phyloP scores from a whole-genome alignment of 1,284 basidiomycete genomes.

The Veloboletus limbatus region DNA sequence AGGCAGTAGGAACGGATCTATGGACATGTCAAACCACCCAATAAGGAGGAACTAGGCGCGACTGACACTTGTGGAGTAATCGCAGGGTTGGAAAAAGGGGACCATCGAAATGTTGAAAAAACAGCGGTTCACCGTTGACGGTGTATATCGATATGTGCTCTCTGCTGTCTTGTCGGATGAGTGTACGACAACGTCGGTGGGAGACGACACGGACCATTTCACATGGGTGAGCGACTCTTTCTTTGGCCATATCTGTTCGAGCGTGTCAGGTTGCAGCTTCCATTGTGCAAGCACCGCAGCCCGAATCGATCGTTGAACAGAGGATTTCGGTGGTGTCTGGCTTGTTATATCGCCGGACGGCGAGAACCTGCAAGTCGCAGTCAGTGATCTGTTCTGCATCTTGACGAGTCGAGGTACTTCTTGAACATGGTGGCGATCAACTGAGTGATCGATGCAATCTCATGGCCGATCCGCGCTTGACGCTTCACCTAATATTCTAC shows the following conservation, averaged over 20 bases:
- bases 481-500: slow-evolving; percentile 26
- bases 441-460: slow-evolving; percentile 13
- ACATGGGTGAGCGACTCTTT: slow-evolving; percentile 91
- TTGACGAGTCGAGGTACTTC: slow-evolving; percentile 19
- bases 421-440: slow-evolving; percentile 34
- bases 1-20: slow-evolving; percentile 90
- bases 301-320: slow-evolving; percentile 89
- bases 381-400: slow-evolving; percentile 10
- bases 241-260: slow-evolving; percentile 98
- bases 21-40: too few species aligned
- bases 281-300: slow-evolving; percentile 80
- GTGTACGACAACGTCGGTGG: slow-evolving; percentile 6
- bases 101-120: slow-evolving; percentile 98
- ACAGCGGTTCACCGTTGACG: slow-evolving; percentile 81
- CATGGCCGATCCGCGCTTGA: slow-evolving; percentile 8
- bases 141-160: slow-evolving; percentile 95
- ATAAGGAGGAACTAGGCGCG: slow-evolving; percentile 6
- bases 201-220: slow-evolving; percentile 76
- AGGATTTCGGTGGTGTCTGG: slow-evolving; percentile 94
- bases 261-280: slow-evolving; percentile 74
- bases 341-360: slow-evolving; percentile 86
- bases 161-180: slow-evolving; percentile 57
- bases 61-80: slow-evolving; percentile 87
- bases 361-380: slow-evolving; percentile 59
- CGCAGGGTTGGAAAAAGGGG: slow-evolving; percentile 88